A percentile compares a stretch with the other conserved stretches of the same genome.
phyloP scores from a whole-genome alignment of 139 green algal species.

The Chlamydomonas schloesseri region DNA sequence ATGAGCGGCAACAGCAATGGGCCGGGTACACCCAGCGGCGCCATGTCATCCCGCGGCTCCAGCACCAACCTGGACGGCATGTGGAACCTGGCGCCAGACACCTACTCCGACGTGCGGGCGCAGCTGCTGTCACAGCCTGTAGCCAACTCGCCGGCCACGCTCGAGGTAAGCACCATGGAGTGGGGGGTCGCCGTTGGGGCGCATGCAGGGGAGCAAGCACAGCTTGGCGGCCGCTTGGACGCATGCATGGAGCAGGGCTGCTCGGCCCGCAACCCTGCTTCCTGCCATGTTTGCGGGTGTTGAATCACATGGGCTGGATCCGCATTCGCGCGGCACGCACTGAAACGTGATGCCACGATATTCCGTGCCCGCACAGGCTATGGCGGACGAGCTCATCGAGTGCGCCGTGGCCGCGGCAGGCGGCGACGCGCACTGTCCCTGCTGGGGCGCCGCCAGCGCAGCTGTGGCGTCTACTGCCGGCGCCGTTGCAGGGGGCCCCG shows the following conservation, averaged over 20 bases:
- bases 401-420: slow-evolving; percentile 1
- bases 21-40: background rate
- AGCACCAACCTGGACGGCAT: slow-evolving; percentile 21
- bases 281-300: no score
- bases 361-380: background rate
- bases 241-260: no score
- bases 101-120: background rate
- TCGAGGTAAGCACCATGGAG: slow-evolving; percentile 2
- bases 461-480: background rate
- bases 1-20: background rate
- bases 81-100: slow-evolving; percentile 6
- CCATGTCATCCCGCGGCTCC: background rate
- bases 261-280: no score
- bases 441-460: background rate
- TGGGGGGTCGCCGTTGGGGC: no score
- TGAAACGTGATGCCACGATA: no score
- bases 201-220: no score
- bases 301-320: no score
- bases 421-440: background rate
- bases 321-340: no score
- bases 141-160: slow-evolving; percentile 7
- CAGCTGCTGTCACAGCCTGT: background rate
- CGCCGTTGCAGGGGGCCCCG: background rate
- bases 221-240: no score
- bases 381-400: slow-evolving; percentile 31